Evolutionary conservation across 192 early-diverging fungal species (phyloP), one percentile per base, ranked within the genome.

Genomic region (Backusella sp.): DNA sequence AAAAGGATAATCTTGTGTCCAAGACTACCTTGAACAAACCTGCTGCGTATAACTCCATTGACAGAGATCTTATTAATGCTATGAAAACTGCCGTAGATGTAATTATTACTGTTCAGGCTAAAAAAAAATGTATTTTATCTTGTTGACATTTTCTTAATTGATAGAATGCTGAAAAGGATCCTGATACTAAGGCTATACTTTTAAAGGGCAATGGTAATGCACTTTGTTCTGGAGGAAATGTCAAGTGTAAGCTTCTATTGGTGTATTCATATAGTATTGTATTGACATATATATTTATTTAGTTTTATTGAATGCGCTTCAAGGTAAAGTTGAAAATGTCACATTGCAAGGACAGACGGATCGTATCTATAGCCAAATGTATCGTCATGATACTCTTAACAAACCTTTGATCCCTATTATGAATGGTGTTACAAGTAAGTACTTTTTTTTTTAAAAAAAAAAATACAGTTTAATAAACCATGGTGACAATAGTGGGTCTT

Each of bases 141-240:
- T 36, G 36, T 36, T 36, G 8, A 36, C 7, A 36, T 36, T 36
- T 36, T 36, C 36, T 36, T 36, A 6, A 6, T 36, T 36, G 17
- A 46, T 46, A 46, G 44, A 19, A 46, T 2, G 44, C 44, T 19
- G 15, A 46, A 46, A 15, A 8, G 4, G 44, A 46, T 46, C 44
- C 44, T 17, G 17, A 46, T 46, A 46, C 92, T 78, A 96, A 96
- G 77, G 91, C 95, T 44, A 92, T 99, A 76, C 88, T 98, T 52
- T 73, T 98, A 74, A 92, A 92, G 73, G 90, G 89, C 0, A 85
- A 86, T 49, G 92, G 90, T 34, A 80, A 84, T n/a, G 87, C 86
- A 70, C 97, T 98, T 79, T 99, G 96, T 82, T 94, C 98, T 52
- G 96, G 98, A 42, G 92, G 94, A 26, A 92, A 95, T 79, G 92